Evolutionary conservation across 1,284 basidiomycete genomes (phyloP).

Genomic region (Sanguinoderma infundibulare): DNA sequence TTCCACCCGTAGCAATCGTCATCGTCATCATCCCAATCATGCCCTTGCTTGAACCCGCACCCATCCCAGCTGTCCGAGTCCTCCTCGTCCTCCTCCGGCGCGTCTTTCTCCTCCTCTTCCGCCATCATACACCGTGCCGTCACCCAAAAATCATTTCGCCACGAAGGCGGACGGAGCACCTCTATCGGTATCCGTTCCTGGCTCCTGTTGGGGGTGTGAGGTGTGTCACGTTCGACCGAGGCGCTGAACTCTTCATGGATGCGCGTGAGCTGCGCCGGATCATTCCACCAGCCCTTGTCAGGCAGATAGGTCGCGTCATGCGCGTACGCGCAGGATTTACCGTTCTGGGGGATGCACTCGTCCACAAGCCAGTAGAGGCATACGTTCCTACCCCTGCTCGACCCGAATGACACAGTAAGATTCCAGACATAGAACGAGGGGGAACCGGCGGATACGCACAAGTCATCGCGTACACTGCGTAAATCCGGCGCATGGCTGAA

Average conservation of each 20-base stretch:
- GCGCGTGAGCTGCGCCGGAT: neutral
- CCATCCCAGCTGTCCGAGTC: too few species aligned
- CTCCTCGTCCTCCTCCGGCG: too few species aligned
- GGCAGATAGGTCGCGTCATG: conserved; percentile 40
- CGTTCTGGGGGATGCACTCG: conserved; percentile 27
- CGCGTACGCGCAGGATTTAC: conserved; percentile 39
- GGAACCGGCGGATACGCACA: conserved; percentile 48
- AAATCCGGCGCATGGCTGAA: conserved; percentile 56
- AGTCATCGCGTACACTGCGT: conserved; percentile 52
- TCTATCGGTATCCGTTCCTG: conserved; percentile 4
- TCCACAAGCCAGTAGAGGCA: conserved; percentile 41
- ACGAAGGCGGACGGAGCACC: conserved; percentile 9
- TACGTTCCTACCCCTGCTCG: conserved; percentile 42
- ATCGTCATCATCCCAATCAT: too few species aligned
- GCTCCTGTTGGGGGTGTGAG: neutral
- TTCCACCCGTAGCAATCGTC: neutral
- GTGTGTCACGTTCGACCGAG: neutral
- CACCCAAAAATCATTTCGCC: conserved; percentile 9
- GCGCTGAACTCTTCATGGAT: conserved; percentile 1
- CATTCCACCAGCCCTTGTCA: conserved; percentile 10
- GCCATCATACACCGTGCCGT: neutral
- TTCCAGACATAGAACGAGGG: neutral
- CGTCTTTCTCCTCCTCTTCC: too few species aligned
- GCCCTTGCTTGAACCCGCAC: too few species aligned
- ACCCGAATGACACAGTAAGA: neutral